phyloP scores from a whole-genome alignment of 495 filamentous ascomycete genomes.

The Trichoderma reesei region DNA sequence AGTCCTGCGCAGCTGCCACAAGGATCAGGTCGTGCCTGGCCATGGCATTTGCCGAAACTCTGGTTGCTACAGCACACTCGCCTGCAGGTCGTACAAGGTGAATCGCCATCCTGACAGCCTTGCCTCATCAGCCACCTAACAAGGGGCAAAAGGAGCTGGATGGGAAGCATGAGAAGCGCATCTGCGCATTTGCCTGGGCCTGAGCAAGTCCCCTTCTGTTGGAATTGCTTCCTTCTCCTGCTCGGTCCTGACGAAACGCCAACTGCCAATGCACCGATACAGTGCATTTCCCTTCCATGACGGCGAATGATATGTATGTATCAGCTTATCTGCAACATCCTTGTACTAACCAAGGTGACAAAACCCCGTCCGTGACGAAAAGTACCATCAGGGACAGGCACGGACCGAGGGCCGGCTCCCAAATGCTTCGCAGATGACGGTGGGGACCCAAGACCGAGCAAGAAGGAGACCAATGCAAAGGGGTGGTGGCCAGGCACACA shows the following conservation, averaged over 20 bases:
- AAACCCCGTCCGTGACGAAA: constrained; percentile 1
- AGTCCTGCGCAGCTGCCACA: too few relatives aligned
- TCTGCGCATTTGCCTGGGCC: not conserved
- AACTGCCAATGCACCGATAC: not conserved
- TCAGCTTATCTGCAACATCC: not conserved
- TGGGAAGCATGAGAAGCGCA: not conserved
- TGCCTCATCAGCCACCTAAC: not conserved
- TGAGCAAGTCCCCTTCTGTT: not conserved
- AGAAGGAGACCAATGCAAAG: not conserved
- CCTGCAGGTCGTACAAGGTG: not conserved
- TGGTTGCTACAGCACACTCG: not conserved
- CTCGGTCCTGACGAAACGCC: not conserved
- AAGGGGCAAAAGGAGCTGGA: not conserved
- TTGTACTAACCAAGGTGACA: not conserved
- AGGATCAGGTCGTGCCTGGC: too few relatives aligned
- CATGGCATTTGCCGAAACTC: not conserved
- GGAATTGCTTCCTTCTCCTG: not conserved
- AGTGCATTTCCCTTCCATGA: constrained; percentile 2
- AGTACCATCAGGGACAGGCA: not conserved
- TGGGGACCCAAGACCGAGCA: not conserved
- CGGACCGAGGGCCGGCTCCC: not conserved
- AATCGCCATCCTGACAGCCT: not conserved
- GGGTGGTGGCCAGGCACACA: not conserved
- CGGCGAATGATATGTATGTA: too few relatives aligned
- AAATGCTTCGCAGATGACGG: constrained; percentile 1